These are phyloP conservation scores for Ophiostoma ulmi DNA, from an alignment of 2,329 filamentous ascomycete genomes.

Conservation along the genomic window DNA sequence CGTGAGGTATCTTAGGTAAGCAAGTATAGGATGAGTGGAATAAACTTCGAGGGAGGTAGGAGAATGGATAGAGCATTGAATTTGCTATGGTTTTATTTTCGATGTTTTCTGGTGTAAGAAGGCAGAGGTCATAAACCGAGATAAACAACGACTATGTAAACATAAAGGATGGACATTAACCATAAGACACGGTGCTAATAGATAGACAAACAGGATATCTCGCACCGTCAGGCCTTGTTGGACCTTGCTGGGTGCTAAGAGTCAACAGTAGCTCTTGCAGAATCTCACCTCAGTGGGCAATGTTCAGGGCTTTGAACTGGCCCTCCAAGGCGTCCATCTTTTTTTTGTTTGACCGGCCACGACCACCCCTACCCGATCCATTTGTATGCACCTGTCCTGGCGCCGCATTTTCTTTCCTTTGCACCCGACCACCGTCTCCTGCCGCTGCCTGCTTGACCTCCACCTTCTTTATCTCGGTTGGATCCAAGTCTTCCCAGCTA, in stretches of 20 bases:
- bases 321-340: constrained; percentile 18
- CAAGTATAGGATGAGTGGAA: not conserved
- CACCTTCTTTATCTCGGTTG: constrained; percentile 34
- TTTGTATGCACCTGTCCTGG: constrained; percentile 18
- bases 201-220: not conserved
- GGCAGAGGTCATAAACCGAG: not conserved
- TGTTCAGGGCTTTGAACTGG: constrained; percentile 19
- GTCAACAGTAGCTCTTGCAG: not conserved
- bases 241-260: not conserved
- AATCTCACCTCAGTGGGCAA: constrained; percentile 14
- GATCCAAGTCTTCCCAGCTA: constrained; percentile 62
- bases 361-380: not conserved
- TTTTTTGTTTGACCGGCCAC: constrained; percentile 14
- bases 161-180: not conserved
- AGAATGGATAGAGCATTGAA: not conserved
- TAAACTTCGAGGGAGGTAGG: not conserved
- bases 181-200: not conserved
- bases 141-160: not conserved
- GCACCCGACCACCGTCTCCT: constrained; percentile 27
- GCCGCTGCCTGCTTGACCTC: constrained; percentile 32
- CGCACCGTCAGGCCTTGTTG: not conserved
- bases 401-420: constrained; percentile 22
- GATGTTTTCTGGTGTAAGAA: not conserved
- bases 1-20: not conserved
- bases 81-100: not conserved